Base-by-base conservation (phyloP, 306 rosid species). In the Vachellia collinsii region DNA sequence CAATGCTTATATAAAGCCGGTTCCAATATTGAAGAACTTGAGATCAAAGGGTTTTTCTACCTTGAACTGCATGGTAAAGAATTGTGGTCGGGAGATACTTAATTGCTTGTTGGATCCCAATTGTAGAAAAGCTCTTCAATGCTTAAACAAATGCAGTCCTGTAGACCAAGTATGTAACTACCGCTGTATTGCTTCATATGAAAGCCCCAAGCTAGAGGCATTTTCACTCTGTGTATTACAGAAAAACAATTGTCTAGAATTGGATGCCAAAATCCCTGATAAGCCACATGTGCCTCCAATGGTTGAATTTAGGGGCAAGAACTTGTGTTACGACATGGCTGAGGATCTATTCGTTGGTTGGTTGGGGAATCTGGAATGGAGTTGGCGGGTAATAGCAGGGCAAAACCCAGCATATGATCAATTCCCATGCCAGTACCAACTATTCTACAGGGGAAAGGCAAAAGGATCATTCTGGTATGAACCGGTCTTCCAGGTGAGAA, bases 391-490 rank as follows among this genome's bases (percentile, higher is more conserved):
- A 6, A 77, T 87, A 65, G 94, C 92, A 8, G 94, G 94, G 65
- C 94, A 88, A 75, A 90, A 88, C 86, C 92, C 92, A 1, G 94
- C 92, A 38, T 88, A 88, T 56, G 94, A 90, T 70, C 94, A 88
- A 58, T 90, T 90, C 58, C 92, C 94, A 36, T 90, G 94, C 64
- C 94, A 86, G 77, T 88, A 81, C 84, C 94, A 90, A 86, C 86
- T 90, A 38, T 90, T 90, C 68, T 88, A 90, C 74, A 65, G 94
- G 70, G 92, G 94, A 58, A 90, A 88, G 77, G 94, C 94, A n/a
- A 83, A 76, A 80, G 94, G 90, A n/a, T 90, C 90, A 19, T 88
- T 90, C 58, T 90, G 94, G 94, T 90, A 90, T 54, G 94, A 90
- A 77, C 94, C 92, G 0, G 94, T 90, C 61, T 88, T 90, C 82